phyloP scores from a whole-genome alignment of 495 filamentous ascomycete genomes.

The Podospora conica region DNA sequence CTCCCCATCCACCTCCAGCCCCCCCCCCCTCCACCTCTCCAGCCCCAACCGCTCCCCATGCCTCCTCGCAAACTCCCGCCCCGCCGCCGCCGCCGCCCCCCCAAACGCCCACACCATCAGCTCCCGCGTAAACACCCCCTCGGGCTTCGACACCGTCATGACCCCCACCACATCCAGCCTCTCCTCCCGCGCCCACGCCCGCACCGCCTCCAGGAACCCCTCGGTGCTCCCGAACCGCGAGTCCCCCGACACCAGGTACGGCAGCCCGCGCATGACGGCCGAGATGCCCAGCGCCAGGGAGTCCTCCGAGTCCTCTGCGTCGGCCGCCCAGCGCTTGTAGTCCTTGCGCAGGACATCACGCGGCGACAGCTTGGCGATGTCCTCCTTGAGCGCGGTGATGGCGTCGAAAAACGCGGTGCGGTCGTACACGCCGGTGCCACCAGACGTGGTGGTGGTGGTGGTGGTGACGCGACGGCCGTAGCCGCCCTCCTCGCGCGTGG shows the following conservation, averaged over 20 bases:
- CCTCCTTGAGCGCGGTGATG: slow-evolving; percentile 61
- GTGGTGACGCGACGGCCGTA: no score
- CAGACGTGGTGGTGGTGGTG: no score
- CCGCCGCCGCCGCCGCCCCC: slow-evolving; percentile 37
- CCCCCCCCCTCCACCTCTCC: slow-evolving; percentile 44
- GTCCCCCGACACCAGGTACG: slow-evolving; percentile 52
- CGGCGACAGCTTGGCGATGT: slow-evolving; percentile 60
- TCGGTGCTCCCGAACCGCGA: slow-evolving; percentile 31
- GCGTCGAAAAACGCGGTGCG: slow-evolving; percentile 55
- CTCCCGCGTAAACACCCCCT: slow-evolving; percentile 61
- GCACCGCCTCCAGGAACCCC: slow-evolving; percentile 29
- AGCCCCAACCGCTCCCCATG: slow-evolving; percentile 49
- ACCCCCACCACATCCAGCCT: slow-evolving; percentile 61
- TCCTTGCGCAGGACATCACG: slow-evolving; percentile 79
- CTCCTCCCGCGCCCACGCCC: slow-evolving; percentile 50
- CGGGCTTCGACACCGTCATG: slow-evolving; percentile 64
- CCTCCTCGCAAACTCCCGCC: slow-evolving; percentile 47
- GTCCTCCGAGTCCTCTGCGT: neutral
- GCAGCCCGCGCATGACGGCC: slow-evolving; percentile 61
- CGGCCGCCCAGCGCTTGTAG: slow-evolving; percentile 78
- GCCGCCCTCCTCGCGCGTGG: no score
- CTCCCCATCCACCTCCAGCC: slow-evolving; percentile 39
- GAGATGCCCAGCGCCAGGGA: slow-evolving; percentile 63
- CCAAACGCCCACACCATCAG: slow-evolving; percentile 61
- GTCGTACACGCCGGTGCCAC: no score